Conservation (phyloP, 768 basidiomycete species). For the Lactifluus hygrophoroides region DNA sequence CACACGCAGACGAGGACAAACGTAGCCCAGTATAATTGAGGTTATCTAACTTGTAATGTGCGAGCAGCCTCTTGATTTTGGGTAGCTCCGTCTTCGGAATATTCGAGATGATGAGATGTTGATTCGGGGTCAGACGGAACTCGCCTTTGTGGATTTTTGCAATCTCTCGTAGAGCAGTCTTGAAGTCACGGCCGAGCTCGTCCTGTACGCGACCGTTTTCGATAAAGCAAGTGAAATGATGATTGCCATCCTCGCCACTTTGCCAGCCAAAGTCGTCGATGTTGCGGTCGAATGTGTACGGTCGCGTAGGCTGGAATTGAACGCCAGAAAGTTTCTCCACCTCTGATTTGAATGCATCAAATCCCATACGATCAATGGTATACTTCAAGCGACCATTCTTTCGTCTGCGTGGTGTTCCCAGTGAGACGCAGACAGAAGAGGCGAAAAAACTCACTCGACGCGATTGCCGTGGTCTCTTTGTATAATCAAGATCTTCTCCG, state of each 20-base stretch:
- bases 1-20: constrained; percentile 83
- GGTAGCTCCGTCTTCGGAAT: constrained; percentile 64
- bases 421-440: background rate
- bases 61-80: constrained; percentile 68
- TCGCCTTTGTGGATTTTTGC: constrained; percentile 90
- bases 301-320: constrained; percentile 58
- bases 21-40: constrained; percentile 69
- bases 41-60: constrained; percentile 87
- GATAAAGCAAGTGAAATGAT: no score
- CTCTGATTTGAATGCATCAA: constrained; percentile 77
- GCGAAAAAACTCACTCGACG: constrained; percentile 52
- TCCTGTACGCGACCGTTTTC: no score
- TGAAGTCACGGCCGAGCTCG: no score
- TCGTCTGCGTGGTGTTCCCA: constrained; percentile 25
- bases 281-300: constrained; percentile 80
- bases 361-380: constrained; percentile 92
- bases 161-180: no score
- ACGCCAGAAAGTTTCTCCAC: constrained; percentile 88
- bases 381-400: constrained; percentile 90
- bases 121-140: constrained; percentile 92
- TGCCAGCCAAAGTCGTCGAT: constrained; percentile 96
- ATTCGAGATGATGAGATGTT: constrained; percentile 86
- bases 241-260: no score
- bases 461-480: constrained; percentile 97
- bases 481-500: constrained; percentile 88